Evolutionary conservation across 352 stramenopile genomes (phyloP).

Genomic region (Pythium dissimile): DNA sequence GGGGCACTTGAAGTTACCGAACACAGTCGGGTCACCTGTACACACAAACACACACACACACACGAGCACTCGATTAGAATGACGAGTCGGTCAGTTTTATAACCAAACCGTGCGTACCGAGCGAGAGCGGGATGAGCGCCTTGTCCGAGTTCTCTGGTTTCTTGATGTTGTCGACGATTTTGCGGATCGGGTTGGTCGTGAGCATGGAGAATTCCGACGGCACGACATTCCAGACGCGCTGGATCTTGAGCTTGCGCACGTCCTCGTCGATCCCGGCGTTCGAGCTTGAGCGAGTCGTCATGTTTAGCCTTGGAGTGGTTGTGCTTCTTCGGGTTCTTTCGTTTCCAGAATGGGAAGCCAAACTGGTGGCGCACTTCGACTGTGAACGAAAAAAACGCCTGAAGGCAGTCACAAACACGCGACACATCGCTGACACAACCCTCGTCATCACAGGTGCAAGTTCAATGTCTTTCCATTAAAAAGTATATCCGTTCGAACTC

Average conservation of each 20-base stretch:
- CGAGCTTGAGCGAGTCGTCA: slow-evolving; percentile 42
- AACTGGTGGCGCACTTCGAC: slow-evolving; percentile 11
- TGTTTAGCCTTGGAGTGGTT: slow-evolving; percentile 21
- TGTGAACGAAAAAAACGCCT: slow-evolving; percentile 18
- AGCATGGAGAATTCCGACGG: slow-evolving; percentile 67
- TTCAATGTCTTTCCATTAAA: slow-evolving; percentile 11
- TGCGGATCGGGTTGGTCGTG: slow-evolving; percentile 91
- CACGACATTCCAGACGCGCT: slow-evolving; percentile 60
- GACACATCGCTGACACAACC: slow-evolving; percentile 18
- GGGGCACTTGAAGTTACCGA: slow-evolving; percentile 90
- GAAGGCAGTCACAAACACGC: slow-evolving; percentile 8
- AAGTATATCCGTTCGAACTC: neutral
- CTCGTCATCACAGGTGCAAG: slow-evolving; percentile 24
- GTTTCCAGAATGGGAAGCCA: slow-evolving; percentile 1
- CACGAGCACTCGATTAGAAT: too few relatives aligned
- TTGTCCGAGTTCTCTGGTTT: slow-evolving; percentile 86
- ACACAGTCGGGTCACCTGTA: slow-evolving; percentile 89
- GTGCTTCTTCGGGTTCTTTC: neutral
- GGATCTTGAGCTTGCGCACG: slow-evolving; percentile 39
- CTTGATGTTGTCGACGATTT: slow-evolving; percentile 95
- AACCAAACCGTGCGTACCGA: slow-evolving; percentile 47
- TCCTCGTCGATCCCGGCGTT: slow-evolving; percentile 24
- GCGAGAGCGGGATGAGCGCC: slow-evolving; percentile 89
- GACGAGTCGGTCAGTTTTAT: neutral
- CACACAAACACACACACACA: slow-evolving; percentile 4